Base-by-base conservation (phyloP, 805 yeast species). In the Wickerhamiella shivajii region DNA sequence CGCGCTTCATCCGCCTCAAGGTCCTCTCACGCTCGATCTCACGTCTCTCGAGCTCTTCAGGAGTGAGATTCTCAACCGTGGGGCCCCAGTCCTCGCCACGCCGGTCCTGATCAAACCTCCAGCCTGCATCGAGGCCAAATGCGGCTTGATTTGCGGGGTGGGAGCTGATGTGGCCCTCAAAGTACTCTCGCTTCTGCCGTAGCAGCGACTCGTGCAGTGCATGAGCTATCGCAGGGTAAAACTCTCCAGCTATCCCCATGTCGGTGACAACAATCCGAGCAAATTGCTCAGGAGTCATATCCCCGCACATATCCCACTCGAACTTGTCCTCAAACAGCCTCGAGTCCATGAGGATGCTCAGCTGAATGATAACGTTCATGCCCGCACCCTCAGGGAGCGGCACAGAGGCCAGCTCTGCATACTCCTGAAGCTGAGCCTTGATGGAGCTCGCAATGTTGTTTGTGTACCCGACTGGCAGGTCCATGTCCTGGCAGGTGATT, bases 11-110 rank as follows among this genome's bases (percentile, higher is more conserved):
- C 51, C 98, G 72, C 56, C 98, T 71, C 40, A 83, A 66, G 51
- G 79, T 84, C 55, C 97, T 69, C 46, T 85, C 95, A 49, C 92
- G 74, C 57, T 90, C 98, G 45, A 84, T 83, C 52, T 90, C 97
- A 44, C 97, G 69, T 57, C 77, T 77, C 51, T 87, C 96, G 37
- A 90, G 81, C 55, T 90, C 98, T 70, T 85, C 83, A 35, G 80
- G 85, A 2, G 90, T 74, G 39, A 90, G 64, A 10, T 72, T 70
- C 55, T 87, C 97, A 5, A 87, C 77, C 27, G 72, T 66, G 18
- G 98, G 98, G 35, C 76, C 74, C 92, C 95, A 90, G 10, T 60
- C 63, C 23, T 74, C 78, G 20, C 93, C 93, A 17, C 80, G 66
- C 32, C 71, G 72, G 49, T 77, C 90, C 19, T 70, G 66, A 49